Evolutionary conservation across 2,329 filamentous ascomycete species (phyloP), one percentile per base, ranked within the genome.

Genomic region (Pleurostoma richardsiae): DNA sequence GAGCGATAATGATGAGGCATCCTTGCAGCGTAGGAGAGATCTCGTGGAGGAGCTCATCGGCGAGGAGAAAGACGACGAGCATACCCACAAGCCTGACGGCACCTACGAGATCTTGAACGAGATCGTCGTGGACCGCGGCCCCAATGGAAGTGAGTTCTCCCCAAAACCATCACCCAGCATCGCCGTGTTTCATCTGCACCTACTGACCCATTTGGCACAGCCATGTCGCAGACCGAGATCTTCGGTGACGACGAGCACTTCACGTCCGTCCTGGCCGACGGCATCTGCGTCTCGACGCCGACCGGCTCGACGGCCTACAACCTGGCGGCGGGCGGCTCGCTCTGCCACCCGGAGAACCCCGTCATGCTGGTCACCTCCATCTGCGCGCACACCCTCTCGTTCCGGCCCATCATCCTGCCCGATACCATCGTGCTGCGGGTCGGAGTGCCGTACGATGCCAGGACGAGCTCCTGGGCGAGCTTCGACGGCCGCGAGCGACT

Each of bases 231-330:
- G 44, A 90, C 88, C 26, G 92, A 97, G 62, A 79, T 97, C 29
- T 96, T 96, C 62, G 91, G 90, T 26, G 92, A 96, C 58, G 89
- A 96, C 58, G 89, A 95, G 65, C 90, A 96, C 66, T 94, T 96
- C 65, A 96, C 94, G 0, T 95, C 90, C 0, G 82, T 97, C 5
- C 85, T 94, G 55, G 94, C 92, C 28, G 94, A 97, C 62, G 92
- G 92, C 10, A 82, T 97, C 49, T 96, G 90, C 61, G 87, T 97
- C 28, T 90, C 92, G 1, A 97, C 92, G 5, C 94, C 92, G 0
- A 97, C 94, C 0, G 94, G 92, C 10, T 94, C 88, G 5, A 97
- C 92, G 10, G 92, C 92, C 19, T 97, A 97, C 70, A 96, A 96
- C 61, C 83, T 97, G 26, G 92, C 91, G 0, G 91, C 92, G 0